Evolutionary conservation across 169 alveolate genomes (phyloP), one percentile per base, ranked within the genome.

Genomic region (Plasmodium vinckei): DNA sequence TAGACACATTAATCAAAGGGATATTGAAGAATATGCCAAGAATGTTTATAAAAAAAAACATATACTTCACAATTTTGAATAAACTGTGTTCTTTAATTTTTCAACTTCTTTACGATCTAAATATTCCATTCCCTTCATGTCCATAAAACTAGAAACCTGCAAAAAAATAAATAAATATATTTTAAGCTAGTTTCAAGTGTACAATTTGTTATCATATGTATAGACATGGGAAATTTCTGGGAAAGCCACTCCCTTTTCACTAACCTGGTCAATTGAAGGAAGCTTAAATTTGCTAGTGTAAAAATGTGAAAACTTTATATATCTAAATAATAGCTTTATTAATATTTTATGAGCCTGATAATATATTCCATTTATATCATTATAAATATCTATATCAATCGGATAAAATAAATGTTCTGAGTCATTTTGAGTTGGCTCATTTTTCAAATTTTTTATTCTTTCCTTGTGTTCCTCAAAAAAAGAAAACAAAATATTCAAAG

Each of bases 381-480:
- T 75, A 44, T 63, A 75, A 64, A 51, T 44, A 19, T 75, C 68
- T 53, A 63, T 19, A 56, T 75, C 88, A 63, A 56, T 75, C 21
- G 13, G 57, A 17, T 12, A 33, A 42, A 75, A 75, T 25, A 57
- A 33, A 21, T 2, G 17, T 19, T 51, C 47, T 1, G 15, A 7
- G 9, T 75, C 59, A n/a, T 25, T 25, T 49, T 49, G 17, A 12
- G 64, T 17, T 19, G 3, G 19, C 6, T 49, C 15, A 33, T 17
- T 46, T 13, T 25, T 56, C 27, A 39, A 6, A 19, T 44, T 54
- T 25, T 53, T 75, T 63, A 75, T 61, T 47, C 46, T 42, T 46
- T 75, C 72, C 19, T 21, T 64, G 64, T 75, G 88, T 49, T 64
- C 15, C 64, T 75, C 69, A 47, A 75, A 64, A 51, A 75, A 75